A percentile compares a stretch with the other conserved stretches of the same genome.
Conservation (phyloP, 345 rosid species). For the Nasturtium officinale region DNA sequence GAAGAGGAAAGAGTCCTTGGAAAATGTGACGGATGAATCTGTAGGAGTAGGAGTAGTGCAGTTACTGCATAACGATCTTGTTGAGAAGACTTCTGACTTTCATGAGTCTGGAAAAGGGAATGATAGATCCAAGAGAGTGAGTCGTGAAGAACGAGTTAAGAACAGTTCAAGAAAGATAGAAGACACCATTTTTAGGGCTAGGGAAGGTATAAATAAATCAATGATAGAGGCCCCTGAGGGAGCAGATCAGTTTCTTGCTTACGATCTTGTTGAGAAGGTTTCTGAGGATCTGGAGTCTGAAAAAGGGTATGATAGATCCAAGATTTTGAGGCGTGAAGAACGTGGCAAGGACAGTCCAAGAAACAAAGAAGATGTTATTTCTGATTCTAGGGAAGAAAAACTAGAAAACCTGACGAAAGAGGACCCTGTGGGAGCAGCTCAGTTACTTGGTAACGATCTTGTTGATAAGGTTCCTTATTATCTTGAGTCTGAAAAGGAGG, state of each 20-base stretch:
- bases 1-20: slow-evolving; percentile 54
- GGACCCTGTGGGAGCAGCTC: slow-evolving; percentile 36
- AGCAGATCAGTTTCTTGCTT: slow-evolving; percentile 34
- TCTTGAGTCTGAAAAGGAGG: slow-evolving; percentile 41
- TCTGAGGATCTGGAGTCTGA: slow-evolving; percentile 44
- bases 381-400: slow-evolving; percentile 40
- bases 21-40: slow-evolving; percentile 42
- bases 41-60: slow-evolving; percentile 37
- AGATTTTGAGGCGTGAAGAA: slow-evolving; percentile 43
- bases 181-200: slow-evolving; percentile 32
- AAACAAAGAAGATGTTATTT: slow-evolving; percentile 41
- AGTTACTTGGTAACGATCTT: slow-evolving; percentile 26
- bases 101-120: slow-evolving; percentile 41
- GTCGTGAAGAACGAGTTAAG: slow-evolving; percentile 45
- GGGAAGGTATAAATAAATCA: slow-evolving; percentile 29
- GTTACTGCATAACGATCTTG: slow-evolving; percentile 24
- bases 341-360: slow-evolving; percentile 41
- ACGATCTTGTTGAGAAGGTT: slow-evolving; percentile 39
- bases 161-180: slow-evolving; percentile 42
- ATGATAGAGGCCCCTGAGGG: slow-evolving; percentile 29
- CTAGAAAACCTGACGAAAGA: slow-evolving; percentile 25
- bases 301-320: slow-evolving; percentile 37
- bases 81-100: slow-evolving; percentile 45
- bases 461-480: slow-evolving; percentile 44
- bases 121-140: slow-evolving; percentile 31